Base-by-base conservation (phyloP, 2,329 filamentous ascomycete species). In the Alternaria incomplexa region DNA sequence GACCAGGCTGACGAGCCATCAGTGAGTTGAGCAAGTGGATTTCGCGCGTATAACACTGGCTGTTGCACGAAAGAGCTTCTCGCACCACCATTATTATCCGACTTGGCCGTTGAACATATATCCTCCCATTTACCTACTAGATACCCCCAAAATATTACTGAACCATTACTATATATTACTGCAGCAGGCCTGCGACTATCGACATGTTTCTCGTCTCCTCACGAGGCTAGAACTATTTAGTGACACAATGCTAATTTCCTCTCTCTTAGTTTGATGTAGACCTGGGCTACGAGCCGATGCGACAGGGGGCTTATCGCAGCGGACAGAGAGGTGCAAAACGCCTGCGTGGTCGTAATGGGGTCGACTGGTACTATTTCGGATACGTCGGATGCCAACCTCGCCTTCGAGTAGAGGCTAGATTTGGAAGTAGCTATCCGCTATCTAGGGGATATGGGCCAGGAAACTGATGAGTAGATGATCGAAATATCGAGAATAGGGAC, bases 1-100 rank as follows among this genome's bases (percentile, higher is more conserved):
- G 70, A 73, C 12, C 68, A 63, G n/a, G 54, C 43, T 22, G 59
- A 47, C 43, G 47, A 54, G 52, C 58, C 50, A 25, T 40, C 23
- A 58, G 26, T 52, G 51, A 62, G 55, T 58, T 64, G 55, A 64
- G 51, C 22, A 50, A 46, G 56, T 55, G 50, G 40, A 58, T 62
- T 58, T 17, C 36, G 36, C 26, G 44, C 44, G 23, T 47, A 52
- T 58, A 47, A 52, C 40, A 58, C 45, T 44, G 28, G 22, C 55
- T 57, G 45, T 50, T 46, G 55, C 15, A 30, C 48, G 30, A 36
- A 40, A 48, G 15, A 57, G 26, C 45, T 50, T 50, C 55, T 25
- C 17, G 15, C 56, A 52, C 30, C 46, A 52, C 48, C 22, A 30
- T 57, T 48, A 12, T 50, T 26, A 40, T 32, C 30, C 28, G 13